Percentiles rank a stretch among this genome's conserved stretches.
Evolutionary conservation across 768 basidiomycete genomes (phyloP).

Genomic region (Coprinellus micaceus): DNA sequence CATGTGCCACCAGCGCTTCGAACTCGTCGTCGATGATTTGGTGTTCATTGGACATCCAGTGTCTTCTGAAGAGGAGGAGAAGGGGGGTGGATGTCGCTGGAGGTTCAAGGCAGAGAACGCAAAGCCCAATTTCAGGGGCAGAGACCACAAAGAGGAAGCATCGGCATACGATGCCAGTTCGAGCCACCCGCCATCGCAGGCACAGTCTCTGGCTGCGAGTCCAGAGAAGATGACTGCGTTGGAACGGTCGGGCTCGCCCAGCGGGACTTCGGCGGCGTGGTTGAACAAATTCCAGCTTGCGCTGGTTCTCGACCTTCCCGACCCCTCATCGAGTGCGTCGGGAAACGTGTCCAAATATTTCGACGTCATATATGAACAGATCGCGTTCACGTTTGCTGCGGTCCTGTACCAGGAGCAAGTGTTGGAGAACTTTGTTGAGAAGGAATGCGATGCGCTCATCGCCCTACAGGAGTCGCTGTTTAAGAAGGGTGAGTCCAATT

Average conservation of each 20-base stretch:
- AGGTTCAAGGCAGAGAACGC: constrained; percentile 62
- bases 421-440: constrained; percentile 78
- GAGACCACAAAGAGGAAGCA: constrained; percentile 49
- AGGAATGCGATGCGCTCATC: constrained; percentile 69
- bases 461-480: constrained; percentile 68
- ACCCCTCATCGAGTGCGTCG: constrained; percentile 80
- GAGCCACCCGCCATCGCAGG: not conserved
- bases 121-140: constrained; percentile 49
- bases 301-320: constrained; percentile 83
- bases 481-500: constrained; percentile 47
- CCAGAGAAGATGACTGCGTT: constrained; percentile 22
- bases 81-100: constrained; percentile 41
- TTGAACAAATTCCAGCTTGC: constrained; percentile 82
- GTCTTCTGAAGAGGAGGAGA: constrained; percentile 66
- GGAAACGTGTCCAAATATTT: constrained; percentile 77
- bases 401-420: constrained; percentile 92
- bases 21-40: constrained; percentile 86
- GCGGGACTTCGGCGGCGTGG: constrained; percentile 38
- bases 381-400: constrained; percentile 87
- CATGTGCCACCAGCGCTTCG: constrained; percentile 93
- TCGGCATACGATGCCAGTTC: no score
- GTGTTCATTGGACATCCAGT: constrained; percentile 96
- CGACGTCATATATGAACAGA: constrained; percentile 84
- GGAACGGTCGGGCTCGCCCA: constrained; percentile 27
- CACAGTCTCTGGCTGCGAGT: not conserved